These are phyloP conservation scores for Cryphonectria nitschkei DNA, from an alignment of 2,329 filamentous ascomycete species.

Conservation along the genomic window DNA sequence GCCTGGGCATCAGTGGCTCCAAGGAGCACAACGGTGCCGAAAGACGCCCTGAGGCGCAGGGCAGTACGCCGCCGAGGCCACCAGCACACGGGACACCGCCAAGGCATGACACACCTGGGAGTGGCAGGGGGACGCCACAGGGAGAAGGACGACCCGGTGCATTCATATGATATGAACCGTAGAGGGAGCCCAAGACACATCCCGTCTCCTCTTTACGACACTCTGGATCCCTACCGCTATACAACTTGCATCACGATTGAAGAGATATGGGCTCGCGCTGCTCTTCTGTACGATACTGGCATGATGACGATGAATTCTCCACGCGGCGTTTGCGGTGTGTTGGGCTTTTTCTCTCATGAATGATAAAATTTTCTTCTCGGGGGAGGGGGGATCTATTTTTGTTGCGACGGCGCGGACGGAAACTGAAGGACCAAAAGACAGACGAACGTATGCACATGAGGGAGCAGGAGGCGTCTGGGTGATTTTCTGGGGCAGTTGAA, in stretches of 20 bases:
- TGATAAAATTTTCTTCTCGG: not conserved
- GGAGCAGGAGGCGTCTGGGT: not conserved
- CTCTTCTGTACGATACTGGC: conserved; percentile 10
- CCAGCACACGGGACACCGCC: conserved; percentile 17
- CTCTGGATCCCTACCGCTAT: not conserved
- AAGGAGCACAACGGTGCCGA: conserved; percentile 32
- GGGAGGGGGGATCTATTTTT: too few species aligned
- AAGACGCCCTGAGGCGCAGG: conserved; percentile 35
- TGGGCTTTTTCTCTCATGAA: not conserved
- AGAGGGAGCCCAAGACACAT: not conserved
- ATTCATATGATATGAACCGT: conserved; percentile 2
- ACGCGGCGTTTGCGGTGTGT: conserved; percentile 9
- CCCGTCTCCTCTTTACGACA: not conserved
- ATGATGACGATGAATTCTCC: conserved; percentile 8
- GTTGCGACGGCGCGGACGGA: not conserved
- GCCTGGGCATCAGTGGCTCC: conserved; percentile 24
- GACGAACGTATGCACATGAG: not conserved
- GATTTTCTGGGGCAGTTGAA: not conserved
- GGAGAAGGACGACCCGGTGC: not conserved
- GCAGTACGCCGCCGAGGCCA: conserved; percentile 30
- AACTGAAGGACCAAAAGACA: not conserved
- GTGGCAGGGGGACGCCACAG: conserved; percentile 17
- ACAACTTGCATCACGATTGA: not conserved
- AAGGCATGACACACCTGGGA: conserved; percentile 12
- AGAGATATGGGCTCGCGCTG: not conserved